These are phyloP conservation scores for Talaromyces thailandensis DNA, from an alignment of 495 filamentous ascomycete genomes.

Conservation along the genomic window DNA sequence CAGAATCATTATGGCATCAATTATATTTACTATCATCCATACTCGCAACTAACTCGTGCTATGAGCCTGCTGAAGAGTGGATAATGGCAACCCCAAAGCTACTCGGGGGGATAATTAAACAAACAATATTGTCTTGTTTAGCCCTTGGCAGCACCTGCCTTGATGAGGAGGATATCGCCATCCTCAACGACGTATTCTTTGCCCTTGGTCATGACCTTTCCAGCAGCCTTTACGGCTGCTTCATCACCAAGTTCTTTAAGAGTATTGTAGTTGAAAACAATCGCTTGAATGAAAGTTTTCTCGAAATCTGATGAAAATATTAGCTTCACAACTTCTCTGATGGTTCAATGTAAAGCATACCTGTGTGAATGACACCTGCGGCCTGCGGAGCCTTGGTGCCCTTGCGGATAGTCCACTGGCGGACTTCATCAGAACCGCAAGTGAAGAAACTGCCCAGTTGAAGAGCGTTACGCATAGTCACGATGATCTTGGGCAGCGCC, in stretches of 20 bases:
- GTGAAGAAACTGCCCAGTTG: slow-evolving; percentile 96
- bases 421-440: slow-evolving; percentile 89
- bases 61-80: background rate
- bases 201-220: slow-evolving; percentile 97
- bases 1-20: slow-evolving; percentile 3
- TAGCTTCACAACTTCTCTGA: background rate
- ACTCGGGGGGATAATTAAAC: background rate
- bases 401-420: slow-evolving; percentile 97
- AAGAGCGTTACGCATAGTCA: slow-evolving; percentile 88
- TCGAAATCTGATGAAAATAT: slow-evolving; percentile 66
- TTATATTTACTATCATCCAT: slow-evolving; percentile 3
- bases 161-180: slow-evolving; percentile 68
- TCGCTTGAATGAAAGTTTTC: slow-evolving; percentile 97
- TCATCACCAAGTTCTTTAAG: slow-evolving; percentile 87
- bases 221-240: slow-evolving; percentile 76
- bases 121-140: slow-evolving; percentile 22
- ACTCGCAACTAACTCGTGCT: background rate
- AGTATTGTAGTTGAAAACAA: slow-evolving; percentile 75
- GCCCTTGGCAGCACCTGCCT: slow-evolving; percentile 87
- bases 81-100: background rate
- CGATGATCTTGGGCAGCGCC: slow-evolving; percentile 83
- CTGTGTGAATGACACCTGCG: slow-evolving; percentile 92
- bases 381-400: slow-evolving; percentile 95
- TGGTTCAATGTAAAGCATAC: slow-evolving; percentile 10
- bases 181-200: slow-evolving; percentile 78